These are phyloP conservation scores for Diplodia scrobiculata DNA, from an alignment of 2,329 filamentous ascomycete species.

Conservation along the genomic window DNA sequence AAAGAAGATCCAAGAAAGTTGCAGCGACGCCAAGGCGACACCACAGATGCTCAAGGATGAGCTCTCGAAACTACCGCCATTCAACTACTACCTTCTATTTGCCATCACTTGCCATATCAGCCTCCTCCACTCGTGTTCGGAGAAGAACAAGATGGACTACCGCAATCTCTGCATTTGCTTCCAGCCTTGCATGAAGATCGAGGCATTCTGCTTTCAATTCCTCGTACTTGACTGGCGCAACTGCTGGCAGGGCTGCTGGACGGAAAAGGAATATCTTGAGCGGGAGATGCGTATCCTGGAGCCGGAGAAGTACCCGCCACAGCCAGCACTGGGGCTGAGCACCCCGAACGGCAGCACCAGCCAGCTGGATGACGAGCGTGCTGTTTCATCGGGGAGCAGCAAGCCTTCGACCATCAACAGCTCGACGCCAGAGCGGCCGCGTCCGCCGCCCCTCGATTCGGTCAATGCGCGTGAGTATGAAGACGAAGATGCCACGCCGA, in stretches of 20 bases:
- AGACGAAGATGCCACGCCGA: conserved; percentile 39
- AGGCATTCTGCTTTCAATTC: conserved; percentile 92
- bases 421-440: conserved; percentile 29
- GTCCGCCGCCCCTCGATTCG: conserved; percentile 28
- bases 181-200: conserved; percentile 94
- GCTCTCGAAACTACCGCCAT: conserved; percentile 88
- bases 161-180: conserved; percentile 95
- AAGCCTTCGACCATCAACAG: conserved; percentile 50
- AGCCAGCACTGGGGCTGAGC: conserved; percentile 6
- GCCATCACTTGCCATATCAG: conserved; percentile 96
- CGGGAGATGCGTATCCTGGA: conserved; percentile 52
- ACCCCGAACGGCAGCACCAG: conserved; percentile 26
- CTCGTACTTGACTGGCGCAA: conserved; percentile 93
- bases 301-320: conserved; percentile 29
- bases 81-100: conserved; percentile 97
- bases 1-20: conserved; percentile 76
- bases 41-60: conserved; percentile 87
- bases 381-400: conserved; percentile 62
- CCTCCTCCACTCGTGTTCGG: conserved; percentile 83
- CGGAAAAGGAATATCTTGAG: conserved; percentile 77
- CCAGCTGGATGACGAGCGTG: conserved; percentile 53
- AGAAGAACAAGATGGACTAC: conserved; percentile 98
- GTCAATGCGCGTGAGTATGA: conserved; percentile 25
- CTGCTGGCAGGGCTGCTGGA: conserved; percentile 96
- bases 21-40: conserved; percentile 74